Base-by-base conservation (phyloP, 2,329 filamentous ascomycete species). In the Alternaria longipes region DNA sequence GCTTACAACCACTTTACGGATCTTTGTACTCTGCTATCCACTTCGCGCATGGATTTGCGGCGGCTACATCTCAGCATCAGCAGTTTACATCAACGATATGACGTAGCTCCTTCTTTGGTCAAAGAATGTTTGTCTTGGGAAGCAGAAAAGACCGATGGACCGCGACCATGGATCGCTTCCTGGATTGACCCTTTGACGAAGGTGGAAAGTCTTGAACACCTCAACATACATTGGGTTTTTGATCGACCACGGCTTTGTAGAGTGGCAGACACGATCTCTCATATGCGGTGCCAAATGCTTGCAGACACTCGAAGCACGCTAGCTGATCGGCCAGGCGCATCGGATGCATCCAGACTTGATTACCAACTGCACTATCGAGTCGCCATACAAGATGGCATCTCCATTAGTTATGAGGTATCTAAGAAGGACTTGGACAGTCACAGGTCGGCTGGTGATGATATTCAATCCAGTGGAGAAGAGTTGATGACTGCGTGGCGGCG, bases 1-100 rank as follows among this genome's bases (percentile, higher is more conserved):
- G 63, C 62, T 26, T 72, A 69, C 30, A 59, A 67, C 26, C 66
- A 67, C 52, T 73, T 70, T 41, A 63, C 60, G 8, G 61, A 71
- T 30, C 66, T 74, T 2, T 73, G 70, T 53, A 61, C 46, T 3
- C 22, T 72, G 14, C 47, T 74, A 3, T 69, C 69, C 1, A 68
- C 64, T n/a, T 22, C 68, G 16, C 44, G 57, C 9, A 60, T 71
- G 44, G 52, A 59, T 12, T 54, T 74, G 22, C 64, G 64, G 16
- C 62, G 47, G 14, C 56, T 74, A 5, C 47, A 54, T 20, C 20
- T 74, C 14, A 64, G 44, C 5, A 58, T 74, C n/a, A 63, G 71
- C 24, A 66, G 64, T 9, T 20, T 58, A 11, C 54, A 57, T 14
- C 44, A 50, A 24, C 52, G 56, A n/a, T 52, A 61, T 8, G 63